Conservation (phyloP, 148 eudicot genomes). For the Vaccinium vitisidaea region DNA sequence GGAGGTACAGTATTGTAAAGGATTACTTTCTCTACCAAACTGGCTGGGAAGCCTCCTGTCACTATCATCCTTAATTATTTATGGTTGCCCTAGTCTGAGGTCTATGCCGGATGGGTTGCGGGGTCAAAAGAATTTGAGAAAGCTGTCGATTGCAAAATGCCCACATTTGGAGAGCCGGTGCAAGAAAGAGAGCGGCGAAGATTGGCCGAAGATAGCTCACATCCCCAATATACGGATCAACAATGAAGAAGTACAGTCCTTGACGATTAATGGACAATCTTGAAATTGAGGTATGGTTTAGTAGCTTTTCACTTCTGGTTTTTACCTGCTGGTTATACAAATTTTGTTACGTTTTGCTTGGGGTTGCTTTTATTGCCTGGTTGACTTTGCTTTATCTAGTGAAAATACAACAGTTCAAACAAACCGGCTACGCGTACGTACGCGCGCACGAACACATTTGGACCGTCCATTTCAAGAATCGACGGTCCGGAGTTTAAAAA, state of each 20-base stretch:
- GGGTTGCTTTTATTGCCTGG: no score
- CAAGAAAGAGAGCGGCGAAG: conserved; percentile 6
- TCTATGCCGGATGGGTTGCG: neutral
- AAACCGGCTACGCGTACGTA: no score
- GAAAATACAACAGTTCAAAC: neutral
- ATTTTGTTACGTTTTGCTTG: no score
- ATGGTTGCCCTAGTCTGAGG: neutral
- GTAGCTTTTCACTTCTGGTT: neutral
- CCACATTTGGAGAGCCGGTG: neutral
- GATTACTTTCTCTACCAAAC: no score
- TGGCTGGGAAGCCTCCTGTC: no score
- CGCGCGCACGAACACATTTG: no score
- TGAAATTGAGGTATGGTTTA: neutral
- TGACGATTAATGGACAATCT: neutral
- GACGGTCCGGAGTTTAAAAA: no score
- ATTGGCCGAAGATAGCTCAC: conserved; percentile 9
- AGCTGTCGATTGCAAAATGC: neutral
- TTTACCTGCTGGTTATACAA: neutral
- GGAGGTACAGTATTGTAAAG: no score
- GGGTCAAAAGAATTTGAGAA: neutral
- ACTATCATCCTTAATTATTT: no score
- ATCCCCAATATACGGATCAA: neutral
- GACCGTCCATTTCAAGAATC: no score
- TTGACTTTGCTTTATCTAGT: no score
- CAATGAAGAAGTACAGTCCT: neutral